Base-by-base conservation (phyloP, 2,329 filamentous ascomycete species). In the Diaporthe sp. region DNA sequence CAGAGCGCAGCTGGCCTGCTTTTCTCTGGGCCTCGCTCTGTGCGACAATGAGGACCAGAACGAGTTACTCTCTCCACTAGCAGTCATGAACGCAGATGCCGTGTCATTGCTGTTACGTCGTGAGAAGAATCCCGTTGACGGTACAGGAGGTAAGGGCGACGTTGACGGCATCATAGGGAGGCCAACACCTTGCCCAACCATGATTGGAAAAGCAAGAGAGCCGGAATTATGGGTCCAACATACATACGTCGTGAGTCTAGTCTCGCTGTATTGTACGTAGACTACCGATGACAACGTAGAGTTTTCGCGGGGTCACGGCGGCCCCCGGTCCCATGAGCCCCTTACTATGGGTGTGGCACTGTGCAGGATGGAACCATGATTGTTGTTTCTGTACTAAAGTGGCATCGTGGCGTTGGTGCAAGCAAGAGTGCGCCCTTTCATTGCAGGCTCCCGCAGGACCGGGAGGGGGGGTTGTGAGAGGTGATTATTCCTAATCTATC, bases 381-480 rank as follows among this genome's bases (percentile, higher is more conserved):
- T 40, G 45, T 72, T 40, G 52, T 33, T 45, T 25, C 38, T 55
- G 57, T 55, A 67, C 71, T 74, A 61, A 71, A 66, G 58, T 71
- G 66, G 55, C 64, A 74, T 71, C 42, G 66, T 74, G 71, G 74
- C 74, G 74, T 54, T 57, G 71, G 42, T 68, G 71, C 45, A 67
- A 75, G 67, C 71, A 60, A 42, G 71, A 42, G 30, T 54, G 17
- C 38, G 33, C 69, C 40, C 47, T 45, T 64, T 52, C 55, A 45
- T 72, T 52, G 52, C 71, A 74, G 57, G n/a, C 47, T 71, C 38
- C 73, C 45, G 58, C 30, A 25, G 38, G 38, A 55, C 54, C 55
- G 22, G 54, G 52, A 28, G 54, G 52, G 73, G 54, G 71, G 33
- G 33, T 45, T 67, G 55, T 58, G 35, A 60, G 58, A 64, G 25